Percentiles rank a stretch among this genome's conserved stretches.
These are phyloP conservation scores for Talinum fruticosum DNA, from an alignment of 148 eudicot species.

Conservation along the genomic window DNA sequence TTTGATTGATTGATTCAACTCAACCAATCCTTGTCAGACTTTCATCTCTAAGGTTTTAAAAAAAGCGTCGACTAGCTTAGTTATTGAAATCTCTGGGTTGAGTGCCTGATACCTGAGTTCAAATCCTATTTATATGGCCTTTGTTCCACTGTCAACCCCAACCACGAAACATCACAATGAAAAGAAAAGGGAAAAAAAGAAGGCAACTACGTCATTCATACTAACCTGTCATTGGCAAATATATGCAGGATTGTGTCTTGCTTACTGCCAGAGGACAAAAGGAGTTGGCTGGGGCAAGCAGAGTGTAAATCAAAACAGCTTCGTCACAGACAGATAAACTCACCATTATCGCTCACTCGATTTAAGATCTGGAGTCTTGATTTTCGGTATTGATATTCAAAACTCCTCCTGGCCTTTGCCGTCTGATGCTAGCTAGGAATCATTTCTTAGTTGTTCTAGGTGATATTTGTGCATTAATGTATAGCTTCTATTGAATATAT, in stretches of 20 bases:
- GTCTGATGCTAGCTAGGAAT: neutral
- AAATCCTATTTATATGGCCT: too few species aligned
- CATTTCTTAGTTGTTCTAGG: neutral
- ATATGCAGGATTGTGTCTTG: slow-evolving; percentile 60
- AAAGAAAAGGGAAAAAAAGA: too few species aligned
- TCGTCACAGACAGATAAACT: neutral
- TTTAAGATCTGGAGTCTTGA: neutral
- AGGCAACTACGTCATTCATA: neutral
- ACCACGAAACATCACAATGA: too few species aligned
- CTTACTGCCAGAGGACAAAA: slow-evolving; percentile 42
- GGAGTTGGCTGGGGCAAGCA: slow-evolving; percentile 49
- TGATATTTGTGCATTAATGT: slow-evolving; percentile 3
- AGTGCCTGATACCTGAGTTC: too few species aligned
- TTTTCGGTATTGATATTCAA: slow-evolving; percentile 4
- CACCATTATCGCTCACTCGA: neutral
- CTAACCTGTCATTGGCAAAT: neutral
- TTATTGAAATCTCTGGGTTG: too few species aligned
- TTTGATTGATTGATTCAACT: neutral
- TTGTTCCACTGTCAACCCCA: too few species aligned
- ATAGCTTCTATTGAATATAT: slow-evolving; percentile 3
- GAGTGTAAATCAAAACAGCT: slow-evolving; percentile 24
- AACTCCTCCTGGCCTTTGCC: neutral
- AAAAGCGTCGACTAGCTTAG: neutral
- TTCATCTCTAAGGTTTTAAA: neutral
- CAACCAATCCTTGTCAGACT: neutral